These are phyloP conservation scores for Naganishia liquefaciens DNA, from an alignment of 1,284 basidiomycete species.

Conservation along the genomic window DNA sequence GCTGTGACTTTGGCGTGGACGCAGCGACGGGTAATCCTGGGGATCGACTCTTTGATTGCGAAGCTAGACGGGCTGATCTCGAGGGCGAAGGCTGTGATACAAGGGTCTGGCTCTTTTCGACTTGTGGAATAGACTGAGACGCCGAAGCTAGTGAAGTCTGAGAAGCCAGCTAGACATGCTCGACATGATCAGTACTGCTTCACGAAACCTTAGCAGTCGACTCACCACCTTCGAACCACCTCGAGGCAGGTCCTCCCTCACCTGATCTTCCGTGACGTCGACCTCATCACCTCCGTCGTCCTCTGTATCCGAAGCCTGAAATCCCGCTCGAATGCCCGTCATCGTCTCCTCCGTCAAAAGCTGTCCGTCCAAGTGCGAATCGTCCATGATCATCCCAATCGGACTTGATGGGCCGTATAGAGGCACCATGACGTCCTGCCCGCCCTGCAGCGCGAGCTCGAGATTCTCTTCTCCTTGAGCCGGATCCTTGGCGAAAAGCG, in stretches of 20 bases:
- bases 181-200: neutral
- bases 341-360: neutral
- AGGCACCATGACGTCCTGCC: constrained; percentile 20
- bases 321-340: neutral
- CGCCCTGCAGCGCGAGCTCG: neutral
- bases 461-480: neutral
- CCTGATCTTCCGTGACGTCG: constrained; percentile 3
- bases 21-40: neutral
- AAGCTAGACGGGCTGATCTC: neutral
- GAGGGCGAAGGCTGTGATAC: neutral
- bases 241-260: neutral
- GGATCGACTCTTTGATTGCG: too few relatives aligned
- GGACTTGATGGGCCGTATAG: constrained; percentile 15
- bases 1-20: neutral
- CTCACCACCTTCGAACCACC: constrained; percentile 1
- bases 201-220: neutral
- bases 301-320: constrained; percentile 1
- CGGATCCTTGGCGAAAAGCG: constrained; percentile 5
- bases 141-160: constrained; percentile 18
- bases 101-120: neutral
- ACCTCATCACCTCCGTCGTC: constrained; percentile 7
- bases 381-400: constrained; percentile 1
- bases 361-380: constrained; percentile 3
- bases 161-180: constrained; percentile 5
- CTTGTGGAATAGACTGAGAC: constrained; percentile 10